Conservation (phyloP, 129 eudicot genomes). For the Helichrysum umbraculigerum region DNA sequence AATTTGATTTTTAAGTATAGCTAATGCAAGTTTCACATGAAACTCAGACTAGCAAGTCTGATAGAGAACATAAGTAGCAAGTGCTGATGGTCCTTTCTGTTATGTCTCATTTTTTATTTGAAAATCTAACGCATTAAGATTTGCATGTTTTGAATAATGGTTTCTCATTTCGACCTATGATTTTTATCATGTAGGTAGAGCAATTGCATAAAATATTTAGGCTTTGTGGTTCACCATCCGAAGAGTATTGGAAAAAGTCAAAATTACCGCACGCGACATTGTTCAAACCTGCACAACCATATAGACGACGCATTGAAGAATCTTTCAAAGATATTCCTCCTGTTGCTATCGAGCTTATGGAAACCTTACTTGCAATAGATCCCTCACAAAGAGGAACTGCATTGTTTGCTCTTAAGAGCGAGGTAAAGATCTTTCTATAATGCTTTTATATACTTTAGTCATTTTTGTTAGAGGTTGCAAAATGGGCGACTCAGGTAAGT, state of each 20-base stretch:
- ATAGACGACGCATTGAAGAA: conserved; percentile 58
- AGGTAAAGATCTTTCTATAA: conserved; percentile 42
- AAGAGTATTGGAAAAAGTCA: conserved; percentile 54
- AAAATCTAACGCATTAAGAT: too few relatives aligned
- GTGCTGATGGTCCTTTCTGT: not conserved
- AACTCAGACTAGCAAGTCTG: not conserved
- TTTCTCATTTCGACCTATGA: conserved; percentile 12
- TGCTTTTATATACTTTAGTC: conserved; percentile 1
- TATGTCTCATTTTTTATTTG: not conserved
- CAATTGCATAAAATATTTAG: conserved; percentile 81
- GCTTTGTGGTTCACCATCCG: conserved; percentile 52
- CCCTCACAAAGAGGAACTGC: conserved; percentile 74
- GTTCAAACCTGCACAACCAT: conserved; percentile 68
- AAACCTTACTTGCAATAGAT: conserved; percentile 72
- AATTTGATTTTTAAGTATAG: not conserved
- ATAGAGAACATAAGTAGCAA: not conserved
- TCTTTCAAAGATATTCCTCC: conserved; percentile 62
- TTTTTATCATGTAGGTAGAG: conserved; percentile 54
- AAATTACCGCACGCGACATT: conserved; percentile 60
- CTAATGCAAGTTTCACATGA: conserved; percentile 1
- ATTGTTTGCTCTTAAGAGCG: conserved; percentile 62
- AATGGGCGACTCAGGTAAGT: too few relatives aligned
- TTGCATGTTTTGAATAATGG: not conserved
- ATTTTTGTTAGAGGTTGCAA: not conserved
- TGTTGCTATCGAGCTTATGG: conserved; percentile 64